Conservation (phyloP, 306 rosid genomes). For the Vicia faba region DNA sequence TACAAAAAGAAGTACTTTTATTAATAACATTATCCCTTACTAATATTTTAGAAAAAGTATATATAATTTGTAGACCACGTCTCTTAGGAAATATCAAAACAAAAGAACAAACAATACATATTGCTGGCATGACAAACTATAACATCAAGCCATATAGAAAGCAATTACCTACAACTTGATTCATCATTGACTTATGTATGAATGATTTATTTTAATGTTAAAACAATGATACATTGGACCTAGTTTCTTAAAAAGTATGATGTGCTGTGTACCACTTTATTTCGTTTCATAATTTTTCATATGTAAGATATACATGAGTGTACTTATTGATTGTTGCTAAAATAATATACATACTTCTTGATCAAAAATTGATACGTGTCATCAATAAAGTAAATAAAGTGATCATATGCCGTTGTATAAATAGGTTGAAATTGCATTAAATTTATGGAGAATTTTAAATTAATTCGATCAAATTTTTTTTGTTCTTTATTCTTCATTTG, state of each 20-base stretch:
- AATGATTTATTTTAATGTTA: background rate
- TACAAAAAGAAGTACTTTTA: background rate
- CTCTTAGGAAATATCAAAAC: background rate
- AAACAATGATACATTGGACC: constrained; percentile 14
- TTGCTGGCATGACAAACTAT: constrained; percentile 23
- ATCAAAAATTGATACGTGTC: background rate
- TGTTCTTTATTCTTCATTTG: too few species aligned
- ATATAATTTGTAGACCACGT: background rate
- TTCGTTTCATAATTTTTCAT: background rate
- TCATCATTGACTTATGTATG: constrained; percentile 17
- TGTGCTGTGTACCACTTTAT: constrained; percentile 29
- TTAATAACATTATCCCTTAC: background rate
- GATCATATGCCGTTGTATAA: background rate
- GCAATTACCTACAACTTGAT: constrained; percentile 6
- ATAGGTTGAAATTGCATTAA: too few species aligned
- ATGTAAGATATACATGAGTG: too few species aligned
- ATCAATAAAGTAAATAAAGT: background rate
- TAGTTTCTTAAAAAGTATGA: constrained; percentile 24
- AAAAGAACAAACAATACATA: background rate
- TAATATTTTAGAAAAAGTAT: background rate
- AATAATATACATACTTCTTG: background rate
- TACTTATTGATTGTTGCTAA: too few species aligned
- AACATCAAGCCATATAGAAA: constrained; percentile 5
- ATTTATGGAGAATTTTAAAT: too few species aligned
- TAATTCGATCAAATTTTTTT: too few species aligned